Conservation (phyloP, 2,329 filamentous ascomycete species). For the Epichloe bromicola region DNA sequence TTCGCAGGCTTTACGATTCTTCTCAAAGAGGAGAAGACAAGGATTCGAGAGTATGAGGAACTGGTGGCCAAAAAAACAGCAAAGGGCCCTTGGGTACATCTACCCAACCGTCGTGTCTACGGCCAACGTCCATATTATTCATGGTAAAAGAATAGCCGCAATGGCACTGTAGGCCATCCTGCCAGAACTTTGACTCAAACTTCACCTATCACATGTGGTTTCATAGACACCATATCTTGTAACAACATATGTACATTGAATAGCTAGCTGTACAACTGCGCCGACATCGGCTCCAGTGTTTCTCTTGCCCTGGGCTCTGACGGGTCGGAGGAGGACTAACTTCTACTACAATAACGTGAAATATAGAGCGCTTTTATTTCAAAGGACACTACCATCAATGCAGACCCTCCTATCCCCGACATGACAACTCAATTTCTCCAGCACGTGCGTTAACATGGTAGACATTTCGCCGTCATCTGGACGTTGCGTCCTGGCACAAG, state of each 20-base stretch:
- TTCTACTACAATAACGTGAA: conserved; percentile 1
- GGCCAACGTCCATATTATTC: conserved; percentile 82
- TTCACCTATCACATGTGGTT: not conserved
- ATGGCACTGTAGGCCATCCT: not conserved
- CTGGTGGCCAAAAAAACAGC: conserved; percentile 61
- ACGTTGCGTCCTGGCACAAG: not conserved
- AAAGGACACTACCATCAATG: not conserved
- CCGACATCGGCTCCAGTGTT: not conserved
- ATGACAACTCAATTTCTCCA: not conserved
- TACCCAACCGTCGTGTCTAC: conserved; percentile 75
- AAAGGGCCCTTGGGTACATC: conserved; percentile 71
- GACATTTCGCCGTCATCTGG: not conserved
- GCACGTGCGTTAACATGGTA: not conserved
- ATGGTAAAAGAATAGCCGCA: conserved; percentile 48
- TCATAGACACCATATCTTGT: conserved; percentile 10
- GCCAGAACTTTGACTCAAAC: not conserved
- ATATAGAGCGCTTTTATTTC: not conserved
- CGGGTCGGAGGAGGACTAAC: not conserved
- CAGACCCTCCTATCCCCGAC: not conserved
- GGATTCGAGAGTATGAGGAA: conserved; percentile 69
- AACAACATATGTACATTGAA: conserved; percentile 24
- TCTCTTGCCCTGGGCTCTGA: not conserved
- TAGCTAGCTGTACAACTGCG: conserved; percentile 14
- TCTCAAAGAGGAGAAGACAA: conserved; percentile 87
- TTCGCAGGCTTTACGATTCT: conserved; percentile 59